A percentile compares a stretch with the other conserved stretches of the same genome.
Conservation (phyloP, 805 yeast genomes). For the Monosporozyma servazzii region DNA sequence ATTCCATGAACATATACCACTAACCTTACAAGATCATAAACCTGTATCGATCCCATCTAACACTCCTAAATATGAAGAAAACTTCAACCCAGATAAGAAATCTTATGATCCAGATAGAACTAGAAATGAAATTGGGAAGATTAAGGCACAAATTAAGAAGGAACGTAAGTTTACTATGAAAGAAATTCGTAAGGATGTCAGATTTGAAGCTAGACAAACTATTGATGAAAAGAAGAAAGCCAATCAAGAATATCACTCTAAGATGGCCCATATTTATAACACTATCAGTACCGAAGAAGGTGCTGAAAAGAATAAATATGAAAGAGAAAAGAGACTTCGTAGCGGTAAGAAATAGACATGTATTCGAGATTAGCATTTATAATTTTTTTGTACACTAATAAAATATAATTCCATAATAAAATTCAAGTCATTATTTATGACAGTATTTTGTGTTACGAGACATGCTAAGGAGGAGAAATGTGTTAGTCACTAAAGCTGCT, state of each 20-base stretch:
- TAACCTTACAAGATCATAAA: slow-evolving; percentile 72
- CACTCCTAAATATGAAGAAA: slow-evolving; percentile 90
- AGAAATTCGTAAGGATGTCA: slow-evolving; percentile 83
- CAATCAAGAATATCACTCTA: slow-evolving; percentile 74
- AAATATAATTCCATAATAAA: background rate
- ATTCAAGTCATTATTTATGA: slow-evolving; percentile 7
- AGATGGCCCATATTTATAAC: slow-evolving; percentile 80
- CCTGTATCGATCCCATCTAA: slow-evolving; percentile 76
- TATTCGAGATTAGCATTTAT: background rate
- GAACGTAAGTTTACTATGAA: slow-evolving; percentile 83
- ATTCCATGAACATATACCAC: slow-evolving; percentile 54
- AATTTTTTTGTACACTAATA: background rate
- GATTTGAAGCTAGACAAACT: slow-evolving; percentile 78
- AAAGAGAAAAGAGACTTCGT: slow-evolving; percentile 67
- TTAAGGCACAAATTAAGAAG: slow-evolving; percentile 78
- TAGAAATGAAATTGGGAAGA: slow-evolving; percentile 74
- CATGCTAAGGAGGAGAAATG: no score
- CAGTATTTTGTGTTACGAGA: no score
- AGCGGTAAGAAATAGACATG: slow-evolving; percentile 33
- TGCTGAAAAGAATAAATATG: slow-evolving; percentile 86
- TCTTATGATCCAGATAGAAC: slow-evolving; percentile 78
- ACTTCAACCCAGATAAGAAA: slow-evolving; percentile 91
- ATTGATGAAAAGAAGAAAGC: slow-evolving; percentile 67
- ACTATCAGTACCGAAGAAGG: slow-evolving; percentile 91
- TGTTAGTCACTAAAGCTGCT: no score